A percentile compares a stretch with the other conserved stretches of the same genome.
Conservation (phyloP, 1,284 basidiomycete genomes). For the Hemileia vastatrix region DNA sequence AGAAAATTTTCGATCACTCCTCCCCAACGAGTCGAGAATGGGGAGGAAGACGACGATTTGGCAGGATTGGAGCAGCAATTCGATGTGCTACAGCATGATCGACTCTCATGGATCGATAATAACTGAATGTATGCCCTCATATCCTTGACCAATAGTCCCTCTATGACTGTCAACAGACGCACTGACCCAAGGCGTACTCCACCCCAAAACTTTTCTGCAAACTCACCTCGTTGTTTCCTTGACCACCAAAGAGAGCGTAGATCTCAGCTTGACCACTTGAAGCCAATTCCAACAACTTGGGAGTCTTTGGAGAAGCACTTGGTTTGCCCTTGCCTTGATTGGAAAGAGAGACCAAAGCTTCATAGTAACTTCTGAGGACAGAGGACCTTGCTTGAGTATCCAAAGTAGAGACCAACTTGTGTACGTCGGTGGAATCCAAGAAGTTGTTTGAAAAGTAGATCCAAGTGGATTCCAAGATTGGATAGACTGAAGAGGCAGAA, state of each 20-base stretch:
- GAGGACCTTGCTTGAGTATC: slow-evolving; percentile 66
- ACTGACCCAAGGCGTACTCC: too few relatives aligned
- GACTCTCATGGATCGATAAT: too few relatives aligned
- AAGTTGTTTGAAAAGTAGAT: slow-evolving; percentile 42
- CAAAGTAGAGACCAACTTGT: slow-evolving; percentile 66
- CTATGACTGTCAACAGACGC: too few relatives aligned
- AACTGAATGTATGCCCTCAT: too few relatives aligned
- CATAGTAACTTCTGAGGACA: slow-evolving; percentile 71
- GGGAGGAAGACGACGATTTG: too few relatives aligned
- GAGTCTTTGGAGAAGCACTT: slow-evolving; percentile 56
- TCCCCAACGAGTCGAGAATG: not conserved
- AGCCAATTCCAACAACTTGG: slow-evolving; percentile 63
- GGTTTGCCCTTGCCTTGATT: slow-evolving; percentile 51
- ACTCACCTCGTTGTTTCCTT: slow-evolving; percentile 82
- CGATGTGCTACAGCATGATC: too few relatives aligned
- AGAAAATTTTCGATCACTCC: not conserved
- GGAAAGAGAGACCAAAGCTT: slow-evolving; percentile 64
- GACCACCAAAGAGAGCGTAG: slow-evolving; percentile 94
- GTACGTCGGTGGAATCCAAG: slow-evolving; percentile 66
- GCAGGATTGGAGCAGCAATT: too few relatives aligned
- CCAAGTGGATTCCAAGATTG: slow-evolving; percentile 33
- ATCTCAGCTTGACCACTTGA: slow-evolving; percentile 62
- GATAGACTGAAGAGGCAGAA: slow-evolving; percentile 29
- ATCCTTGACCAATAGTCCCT: too few relatives aligned
- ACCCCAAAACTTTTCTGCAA: too few relatives aligned